Evolutionary conservation across 208 protist species (phyloP), one percentile per base, ranked within the genome.

Genomic region (Angomonas desouzai): DNA sequence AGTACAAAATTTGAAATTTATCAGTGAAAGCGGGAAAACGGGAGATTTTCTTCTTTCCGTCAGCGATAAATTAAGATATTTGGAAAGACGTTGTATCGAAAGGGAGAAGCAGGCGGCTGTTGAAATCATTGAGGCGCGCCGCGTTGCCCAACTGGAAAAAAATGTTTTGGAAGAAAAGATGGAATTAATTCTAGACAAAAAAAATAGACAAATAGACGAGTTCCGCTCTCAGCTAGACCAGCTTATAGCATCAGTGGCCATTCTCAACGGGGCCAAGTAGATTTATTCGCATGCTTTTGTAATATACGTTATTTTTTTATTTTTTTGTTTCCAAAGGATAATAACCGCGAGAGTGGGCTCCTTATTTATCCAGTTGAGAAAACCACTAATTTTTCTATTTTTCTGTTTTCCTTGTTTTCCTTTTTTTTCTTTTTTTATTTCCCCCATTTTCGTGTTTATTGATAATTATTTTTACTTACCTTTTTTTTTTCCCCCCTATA

Each of bases 201-300:
- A 96, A 67, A 93, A 93, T 65, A 74, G 81, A 36, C 84, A 96
- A 66, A 93, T 96, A 36, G 69, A 81, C 4, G 70, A 72, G 43
- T 96, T 93, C 51, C 79, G 72, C 1, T 20, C 79, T 0, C 77
- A 91, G 38, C 62, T 96, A 23, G 87, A 96, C 61, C 71, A 83
- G 32, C 67, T 96, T 25, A 74, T 96, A 30, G 43, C 64, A 27
- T 55, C 61, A 18, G 51, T 84, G 45, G 63, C 63, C 45, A 55
- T 9, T 47, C 66, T 28, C 48, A 57, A 25, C 53, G 27, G 30
- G 43, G 16, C 3, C 40, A 13, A 25, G 13, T 55, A 66, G 0
- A 36, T 74, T 58, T 43, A 45, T 72, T 16, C 22, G 9, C 62
- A 23, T 28, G 18, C 6, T 63, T 53, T 48, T 69, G 51, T 29